phyloP scores from a whole-genome alignment of 208 protist species.

The Phytomonas francai region DNA sequence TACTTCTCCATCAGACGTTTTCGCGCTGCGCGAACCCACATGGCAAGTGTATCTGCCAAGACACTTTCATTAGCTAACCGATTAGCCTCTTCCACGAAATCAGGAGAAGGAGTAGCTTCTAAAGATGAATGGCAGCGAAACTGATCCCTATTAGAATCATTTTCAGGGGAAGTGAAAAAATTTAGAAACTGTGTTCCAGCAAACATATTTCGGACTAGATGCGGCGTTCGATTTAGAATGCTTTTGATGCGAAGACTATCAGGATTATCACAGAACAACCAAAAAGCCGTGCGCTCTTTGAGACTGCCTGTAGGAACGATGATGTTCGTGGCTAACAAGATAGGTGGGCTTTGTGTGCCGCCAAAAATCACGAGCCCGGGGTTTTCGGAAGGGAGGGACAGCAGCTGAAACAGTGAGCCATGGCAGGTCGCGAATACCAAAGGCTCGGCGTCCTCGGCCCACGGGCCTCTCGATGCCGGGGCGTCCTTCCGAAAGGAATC shows the following conservation, averaged over 20 bases:
- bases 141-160: neutral
- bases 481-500: neutral
- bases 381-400: slow-evolving; percentile 3
- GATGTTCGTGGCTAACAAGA: slow-evolving; percentile 36
- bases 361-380: slow-evolving; percentile 20
- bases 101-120: neutral
- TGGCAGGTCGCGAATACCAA: slow-evolving; percentile 20
- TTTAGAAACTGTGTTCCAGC: slow-evolving; percentile 8
- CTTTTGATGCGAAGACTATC: neutral
- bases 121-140: neutral
- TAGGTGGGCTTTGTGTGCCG: slow-evolving; percentile 40
- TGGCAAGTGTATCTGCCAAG: neutral
- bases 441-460: too few relatives aligned
- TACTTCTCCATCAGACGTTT: neutral
- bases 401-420: slow-evolving; percentile 39
- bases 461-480: neutral
- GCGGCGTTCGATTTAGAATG: neutral
- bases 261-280: slow-evolving; percentile 18
- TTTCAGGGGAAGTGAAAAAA: slow-evolving; percentile 4
- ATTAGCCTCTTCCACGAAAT: neutral
- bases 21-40: neutral
- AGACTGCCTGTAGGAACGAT: slow-evolving; percentile 25
- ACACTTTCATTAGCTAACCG: neutral
- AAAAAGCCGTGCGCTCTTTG: slow-evolving; percentile 29
- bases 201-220: neutral